phyloP scores from a whole-genome alignment of 441 rosid species.

The Erodium texanum region DNA sequence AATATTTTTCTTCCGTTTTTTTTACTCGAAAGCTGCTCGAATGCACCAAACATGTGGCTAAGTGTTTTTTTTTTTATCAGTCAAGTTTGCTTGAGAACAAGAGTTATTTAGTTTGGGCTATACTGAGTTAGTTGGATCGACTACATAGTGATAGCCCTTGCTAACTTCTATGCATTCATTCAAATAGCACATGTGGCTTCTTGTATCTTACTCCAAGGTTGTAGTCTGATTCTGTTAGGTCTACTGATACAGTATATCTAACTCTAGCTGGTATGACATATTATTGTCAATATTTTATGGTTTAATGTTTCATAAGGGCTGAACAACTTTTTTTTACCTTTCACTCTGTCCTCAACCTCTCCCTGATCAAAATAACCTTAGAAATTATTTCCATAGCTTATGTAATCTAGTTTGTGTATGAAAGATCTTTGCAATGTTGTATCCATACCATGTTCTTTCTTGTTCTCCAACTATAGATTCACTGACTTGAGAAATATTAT shows the following conservation, averaged over 20 bases:
- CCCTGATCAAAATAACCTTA: neutral
- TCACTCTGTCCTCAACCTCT: neutral
- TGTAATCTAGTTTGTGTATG: neutral
- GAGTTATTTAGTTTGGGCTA: neutral
- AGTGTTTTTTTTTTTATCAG: neutral
- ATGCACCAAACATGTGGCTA: neutral
- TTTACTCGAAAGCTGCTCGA: neutral
- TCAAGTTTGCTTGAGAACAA: neutral
- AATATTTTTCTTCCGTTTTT: neutral
- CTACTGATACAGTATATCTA: neutral
- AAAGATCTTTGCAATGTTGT: neutral
- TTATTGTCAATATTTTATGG: neutral
- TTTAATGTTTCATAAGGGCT: neutral
- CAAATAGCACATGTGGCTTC: neutral
- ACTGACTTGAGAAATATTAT: neutral
- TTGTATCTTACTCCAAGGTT: neutral
- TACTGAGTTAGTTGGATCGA: neutral
- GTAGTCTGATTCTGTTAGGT: neutral
- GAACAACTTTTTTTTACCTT: neutral
- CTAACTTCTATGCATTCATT: neutral
- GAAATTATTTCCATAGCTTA: neutral
- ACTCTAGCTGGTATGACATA: neutral
- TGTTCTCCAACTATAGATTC: neutral
- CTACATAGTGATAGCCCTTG: neutral
- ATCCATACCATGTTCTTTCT: slow-evolving; percentile 4